Percentiles rank a stretch among this genome's conserved stretches.
Conservation (phyloP, 768 basidiomycete species). For the Mycena chlorophos region DNA sequence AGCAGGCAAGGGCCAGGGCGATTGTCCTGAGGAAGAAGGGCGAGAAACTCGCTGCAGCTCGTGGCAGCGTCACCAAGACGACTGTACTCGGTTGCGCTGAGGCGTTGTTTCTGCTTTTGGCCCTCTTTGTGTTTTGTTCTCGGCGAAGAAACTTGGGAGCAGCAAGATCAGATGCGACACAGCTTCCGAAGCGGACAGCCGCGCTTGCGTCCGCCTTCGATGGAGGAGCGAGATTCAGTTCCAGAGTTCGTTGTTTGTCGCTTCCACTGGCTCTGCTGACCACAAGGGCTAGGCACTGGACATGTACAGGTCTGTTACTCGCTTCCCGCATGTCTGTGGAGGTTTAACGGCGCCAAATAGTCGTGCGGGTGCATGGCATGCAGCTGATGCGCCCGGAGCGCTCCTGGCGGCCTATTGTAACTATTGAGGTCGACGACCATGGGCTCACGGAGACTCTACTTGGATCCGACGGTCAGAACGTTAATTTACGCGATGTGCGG, state of each 20-base stretch:
- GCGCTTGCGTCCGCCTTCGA: not conserved
- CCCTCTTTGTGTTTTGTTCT: too few species aligned
- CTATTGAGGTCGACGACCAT: constrained; percentile 54
- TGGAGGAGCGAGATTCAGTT: not conserved
- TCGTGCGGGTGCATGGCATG: constrained; percentile 44
- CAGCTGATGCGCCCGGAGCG: constrained; percentile 57
- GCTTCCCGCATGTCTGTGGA: too few species aligned
- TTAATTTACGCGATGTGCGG: constrained; percentile 58
- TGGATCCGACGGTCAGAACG: constrained; percentile 69
- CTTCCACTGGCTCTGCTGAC: not conserved
- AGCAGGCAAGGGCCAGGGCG: too few species aligned
- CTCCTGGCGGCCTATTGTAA: constrained; percentile 68
- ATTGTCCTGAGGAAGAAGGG: too few species aligned
- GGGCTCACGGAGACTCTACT: constrained; percentile 56
- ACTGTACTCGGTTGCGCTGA: too few species aligned
- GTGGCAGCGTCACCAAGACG: too few species aligned
- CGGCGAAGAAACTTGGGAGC: too few species aligned
- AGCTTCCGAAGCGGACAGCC: not conserved
- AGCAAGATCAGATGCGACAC: too few species aligned
- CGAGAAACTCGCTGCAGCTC: too few species aligned
- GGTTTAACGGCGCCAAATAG: constrained; percentile 25
- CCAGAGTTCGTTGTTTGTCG: not conserved
- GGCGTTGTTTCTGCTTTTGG: too few species aligned
- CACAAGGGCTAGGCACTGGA: constrained; percentile 13
- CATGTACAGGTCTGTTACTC: constrained; percentile 10